These are phyloP conservation scores for Candida takata DNA, from an alignment of 805 yeast genomes.

Conservation along the genomic window DNA sequence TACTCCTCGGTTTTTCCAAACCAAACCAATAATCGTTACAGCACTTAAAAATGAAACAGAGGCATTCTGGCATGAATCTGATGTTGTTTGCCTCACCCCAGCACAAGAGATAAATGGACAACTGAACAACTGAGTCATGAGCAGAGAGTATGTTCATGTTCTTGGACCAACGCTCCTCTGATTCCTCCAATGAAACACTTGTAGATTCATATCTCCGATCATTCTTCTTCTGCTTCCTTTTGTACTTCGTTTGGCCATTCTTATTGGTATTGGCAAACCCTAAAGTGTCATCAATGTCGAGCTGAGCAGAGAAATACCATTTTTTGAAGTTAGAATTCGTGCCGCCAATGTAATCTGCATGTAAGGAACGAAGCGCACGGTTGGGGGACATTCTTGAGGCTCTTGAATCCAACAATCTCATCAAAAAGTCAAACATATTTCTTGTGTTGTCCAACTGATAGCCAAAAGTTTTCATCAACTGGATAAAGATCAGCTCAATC, in stretches of 20 bases:
- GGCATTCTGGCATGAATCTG: slow-evolving; percentile 83
- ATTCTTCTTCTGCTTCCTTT: slow-evolving; percentile 3
- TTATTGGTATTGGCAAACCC: slow-evolving; percentile 28
- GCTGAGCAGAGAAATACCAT: slow-evolving; percentile 72
- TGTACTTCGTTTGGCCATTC: slow-evolving; percentile 21
- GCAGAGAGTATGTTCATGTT: slow-evolving; percentile 45
- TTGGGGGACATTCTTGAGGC: slow-evolving; percentile 56
- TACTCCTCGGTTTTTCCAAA: slow-evolving; percentile 29
- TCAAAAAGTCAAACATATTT: slow-evolving; percentile 60
- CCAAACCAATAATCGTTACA: slow-evolving; percentile 62
- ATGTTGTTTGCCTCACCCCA: slow-evolving; percentile 92
- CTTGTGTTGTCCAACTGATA: slow-evolving; percentile 60
- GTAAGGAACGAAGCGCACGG: slow-evolving; percentile 51
- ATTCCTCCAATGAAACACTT: slow-evolving; percentile 29
- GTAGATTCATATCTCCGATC: neutral
- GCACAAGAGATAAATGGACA: slow-evolving; percentile 62
- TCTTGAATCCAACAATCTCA: slow-evolving; percentile 59
- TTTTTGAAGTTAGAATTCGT: slow-evolving; percentile 57
- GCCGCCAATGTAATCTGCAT: slow-evolving; percentile 75
- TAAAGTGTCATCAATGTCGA: slow-evolving; percentile 50
- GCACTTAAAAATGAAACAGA: slow-evolving; percentile 79
- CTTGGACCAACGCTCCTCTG: slow-evolving; percentile 43
- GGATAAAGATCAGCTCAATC: slow-evolving; percentile 50
- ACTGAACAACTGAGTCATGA: slow-evolving; percentile 51
- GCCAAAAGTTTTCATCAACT: slow-evolving; percentile 50